Base-by-base conservation (phyloP, 192 early-diverging fungal species). In the Spizellomyces punctatus region DNA sequence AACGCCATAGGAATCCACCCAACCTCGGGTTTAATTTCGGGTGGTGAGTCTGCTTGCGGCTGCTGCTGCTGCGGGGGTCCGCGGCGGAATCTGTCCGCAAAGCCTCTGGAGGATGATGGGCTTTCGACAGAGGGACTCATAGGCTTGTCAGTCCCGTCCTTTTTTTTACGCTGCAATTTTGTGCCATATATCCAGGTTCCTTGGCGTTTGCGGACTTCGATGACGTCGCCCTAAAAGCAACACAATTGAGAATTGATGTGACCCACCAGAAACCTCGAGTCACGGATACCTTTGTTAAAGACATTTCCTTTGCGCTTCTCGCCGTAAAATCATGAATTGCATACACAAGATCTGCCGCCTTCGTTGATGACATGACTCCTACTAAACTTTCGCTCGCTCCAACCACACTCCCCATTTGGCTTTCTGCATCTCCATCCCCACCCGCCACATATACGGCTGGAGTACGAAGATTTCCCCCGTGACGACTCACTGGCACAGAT, bases 1-100 rank as follows among this genome's bases (percentile, higher is more conserved):
- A 82, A 82, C 41, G 81, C 79, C 52, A 76, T 67, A 19, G 81
- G 81, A 45, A 82, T 79, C 81, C 81, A 82, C 14, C 81, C 81
- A 42, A 77, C 65, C 42, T 75, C 76, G 14, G 54, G 59, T 47
- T 68, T 71, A 16, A 17, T 36, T 21, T 36, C 65, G 8, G 43
- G 19, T 41, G 57, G 36, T 36, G 27, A 36, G 6, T 8, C 46
- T 12, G 54, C 64, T 6, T 58, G n/a, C 10, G 1, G 10, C n/a
- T 61, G 57, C 66, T 42, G 27, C 19, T 59, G 43, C 60, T 74
- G 72, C 12, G 72, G 72, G 6, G 59, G 52, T 1, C 72, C 72
- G 21, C 72, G 63, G 16, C 72, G 72, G 58, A 74, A 74, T 10
- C 72, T 63, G 55, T 74, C 72, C 12, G 6, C 16, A 8, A 58